Evolutionary conservation across 768 basidiomycete species (phyloP).

Genomic region (Fistulinella prunicolor): DNA sequence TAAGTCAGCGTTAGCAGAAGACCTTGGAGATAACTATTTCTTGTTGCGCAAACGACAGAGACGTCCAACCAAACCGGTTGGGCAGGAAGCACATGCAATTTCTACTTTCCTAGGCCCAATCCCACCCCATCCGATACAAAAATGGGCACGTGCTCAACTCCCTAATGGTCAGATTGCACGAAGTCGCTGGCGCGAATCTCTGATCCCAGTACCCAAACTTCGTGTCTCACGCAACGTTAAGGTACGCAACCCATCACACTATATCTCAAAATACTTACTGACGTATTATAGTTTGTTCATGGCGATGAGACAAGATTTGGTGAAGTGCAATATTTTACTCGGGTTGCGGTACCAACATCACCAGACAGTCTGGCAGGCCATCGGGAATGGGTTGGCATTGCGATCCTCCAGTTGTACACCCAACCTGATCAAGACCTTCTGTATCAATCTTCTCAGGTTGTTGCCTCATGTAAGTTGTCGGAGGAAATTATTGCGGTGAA

Average conservation of each 20-base stretch:
- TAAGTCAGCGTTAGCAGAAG: neutral
- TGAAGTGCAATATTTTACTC: neutral
- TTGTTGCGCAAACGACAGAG: neutral
- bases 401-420: neutral
- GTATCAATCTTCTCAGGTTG: neutral
- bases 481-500: neutral
- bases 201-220: neutral
- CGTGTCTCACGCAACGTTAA: neutral
- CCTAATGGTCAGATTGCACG: neutral
- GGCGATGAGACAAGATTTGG: neutral
- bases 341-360: neutral
- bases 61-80: neutral
- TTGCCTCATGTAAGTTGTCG: neutral
- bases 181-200: neutral
- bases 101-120: neutral
- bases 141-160: neutral
- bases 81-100: neutral
- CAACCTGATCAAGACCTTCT: neutral
- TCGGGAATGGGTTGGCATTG: neutral
- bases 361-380: neutral
- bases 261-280: neutral
- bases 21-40: neutral
- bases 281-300: neutral
- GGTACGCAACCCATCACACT: neutral
- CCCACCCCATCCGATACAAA: neutral